Percentiles rank a stretch among this genome's conserved stretches.
phyloP scores from a whole-genome alignment of 805 yeast genomes.

The Schwanniomyces vanrijiae region DNA sequence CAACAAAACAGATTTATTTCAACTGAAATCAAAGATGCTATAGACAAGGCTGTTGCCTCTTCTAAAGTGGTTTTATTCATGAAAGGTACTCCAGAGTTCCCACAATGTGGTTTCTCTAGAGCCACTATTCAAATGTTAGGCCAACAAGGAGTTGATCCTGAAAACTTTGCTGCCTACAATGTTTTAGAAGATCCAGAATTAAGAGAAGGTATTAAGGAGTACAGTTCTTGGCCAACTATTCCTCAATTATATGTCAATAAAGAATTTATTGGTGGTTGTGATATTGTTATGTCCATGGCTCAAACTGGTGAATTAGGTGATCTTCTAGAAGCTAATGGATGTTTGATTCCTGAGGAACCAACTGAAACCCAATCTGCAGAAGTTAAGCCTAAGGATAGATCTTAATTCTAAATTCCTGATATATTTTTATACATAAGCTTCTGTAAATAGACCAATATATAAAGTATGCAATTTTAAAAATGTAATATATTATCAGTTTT shows the following conservation, averaged over 20 bases:
- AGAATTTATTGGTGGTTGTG: constrained; percentile 98
- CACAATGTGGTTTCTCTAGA: constrained; percentile 96
- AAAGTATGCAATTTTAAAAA: neutral
- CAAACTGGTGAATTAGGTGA: constrained; percentile 88
- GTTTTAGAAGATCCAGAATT: constrained; percentile 93
- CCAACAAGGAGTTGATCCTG: constrained; percentile 96
- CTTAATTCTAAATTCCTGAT: constrained; percentile 8
- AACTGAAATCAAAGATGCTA: constrained; percentile 78
- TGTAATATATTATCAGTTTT: neutral
- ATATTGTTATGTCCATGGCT: constrained; percentile 89
- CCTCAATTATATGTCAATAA: constrained; percentile 91
- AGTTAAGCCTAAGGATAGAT: constrained; percentile 38
- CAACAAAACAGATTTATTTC: constrained; percentile 52
- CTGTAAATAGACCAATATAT: neutral
- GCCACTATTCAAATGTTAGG: constrained; percentile 93
- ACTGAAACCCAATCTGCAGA: constrained; percentile 32
- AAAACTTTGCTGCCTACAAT: constrained; percentile 94
- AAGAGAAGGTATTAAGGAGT: constrained; percentile 94
- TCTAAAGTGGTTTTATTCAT: constrained; percentile 96
- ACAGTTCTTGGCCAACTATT: constrained; percentile 96
- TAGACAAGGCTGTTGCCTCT: constrained; percentile 78
- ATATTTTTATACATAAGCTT: neutral
- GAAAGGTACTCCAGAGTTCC: constrained; percentile 98
- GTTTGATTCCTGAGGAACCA: constrained; percentile 79
- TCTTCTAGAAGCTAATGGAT: constrained; percentile 73